Conservation (phyloP, 1,284 basidiomycete species). For the Phaffia rhodozyma region DNA sequence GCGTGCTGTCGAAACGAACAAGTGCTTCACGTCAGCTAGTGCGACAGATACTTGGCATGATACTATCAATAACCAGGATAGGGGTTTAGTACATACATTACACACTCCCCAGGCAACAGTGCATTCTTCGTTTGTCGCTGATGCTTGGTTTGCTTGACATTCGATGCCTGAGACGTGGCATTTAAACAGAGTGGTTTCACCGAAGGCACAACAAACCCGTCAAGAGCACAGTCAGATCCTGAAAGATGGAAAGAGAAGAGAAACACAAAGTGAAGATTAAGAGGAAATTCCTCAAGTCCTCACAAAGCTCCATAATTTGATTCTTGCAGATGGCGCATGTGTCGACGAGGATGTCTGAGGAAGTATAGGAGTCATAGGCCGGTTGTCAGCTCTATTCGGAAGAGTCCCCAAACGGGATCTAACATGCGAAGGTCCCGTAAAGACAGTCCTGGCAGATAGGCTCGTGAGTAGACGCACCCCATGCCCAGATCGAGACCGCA, state of each 20-base stretch:
- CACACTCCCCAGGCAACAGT: conserved; percentile 99
- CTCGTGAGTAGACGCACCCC: conserved; percentile 50
- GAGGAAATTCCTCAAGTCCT: conserved; percentile 25
- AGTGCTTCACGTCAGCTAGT: neutral
- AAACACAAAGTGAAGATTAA: conserved; percentile 1
- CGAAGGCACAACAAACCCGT: neutral
- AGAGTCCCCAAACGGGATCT: conserved; percentile 18
- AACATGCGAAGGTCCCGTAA: neutral
- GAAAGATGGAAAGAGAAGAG: conserved; percentile 5
- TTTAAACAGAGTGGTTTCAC: neutral
- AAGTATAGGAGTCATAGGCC: neutral
- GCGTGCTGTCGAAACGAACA: conserved; percentile 56
- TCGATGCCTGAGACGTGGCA: conserved; percentile 65
- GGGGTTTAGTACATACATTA: conserved; percentile 53
- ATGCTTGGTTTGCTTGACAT: conserved; percentile 98
- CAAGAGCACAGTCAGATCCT: neutral
- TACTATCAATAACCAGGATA: neutral
- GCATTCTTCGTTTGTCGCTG: conserved; percentile 90
- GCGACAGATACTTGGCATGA: neutral
- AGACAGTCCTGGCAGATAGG: neutral
- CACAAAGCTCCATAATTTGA: conserved; percentile 98
- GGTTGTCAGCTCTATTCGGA: conserved; percentile 11
- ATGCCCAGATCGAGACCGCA: conserved; percentile 89
- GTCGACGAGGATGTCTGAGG: conserved; percentile 79
- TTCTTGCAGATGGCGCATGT: conserved; percentile 94